phyloP scores from a whole-genome alignment of 2,329 filamentous ascomycete genomes.

The Paraphoma sp. region DNA sequence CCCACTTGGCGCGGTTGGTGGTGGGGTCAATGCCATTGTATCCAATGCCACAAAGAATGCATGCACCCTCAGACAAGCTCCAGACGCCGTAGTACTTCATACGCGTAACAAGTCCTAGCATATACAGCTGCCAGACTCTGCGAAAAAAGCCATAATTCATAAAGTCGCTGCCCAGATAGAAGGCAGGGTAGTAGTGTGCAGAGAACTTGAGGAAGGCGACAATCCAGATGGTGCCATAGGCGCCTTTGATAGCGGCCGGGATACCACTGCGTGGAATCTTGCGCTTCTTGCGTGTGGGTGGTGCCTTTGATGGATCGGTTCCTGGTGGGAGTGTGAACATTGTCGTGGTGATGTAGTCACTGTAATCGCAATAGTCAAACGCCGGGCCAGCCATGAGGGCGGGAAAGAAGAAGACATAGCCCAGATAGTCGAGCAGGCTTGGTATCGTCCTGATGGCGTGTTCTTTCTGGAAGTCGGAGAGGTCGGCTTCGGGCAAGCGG shows the following conservation, averaged over 20 bases:
- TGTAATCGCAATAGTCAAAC: slow-evolving; percentile 94
- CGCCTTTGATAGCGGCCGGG: slow-evolving; percentile 80
- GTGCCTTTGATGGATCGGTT: slow-evolving; percentile 83
- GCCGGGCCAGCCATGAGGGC: slow-evolving; percentile 87
- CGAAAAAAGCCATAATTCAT: slow-evolving; percentile 71
- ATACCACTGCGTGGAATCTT: slow-evolving; percentile 90
- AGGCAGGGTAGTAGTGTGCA: slow-evolving; percentile 67
- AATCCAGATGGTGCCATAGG: slow-evolving; percentile 79
- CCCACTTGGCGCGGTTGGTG: slow-evolving; percentile 87
- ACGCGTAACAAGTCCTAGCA: slow-evolving; percentile 80
- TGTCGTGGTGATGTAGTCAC: slow-evolving; percentile 87
- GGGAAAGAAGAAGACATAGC: slow-evolving; percentile 95
- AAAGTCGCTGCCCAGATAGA: slow-evolving; percentile 71
- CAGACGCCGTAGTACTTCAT: slow-evolving; percentile 98
- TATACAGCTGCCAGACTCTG: slow-evolving; percentile 80
- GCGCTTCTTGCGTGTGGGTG: slow-evolving; percentile 85
- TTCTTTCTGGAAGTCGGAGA: slow-evolving; percentile 88
- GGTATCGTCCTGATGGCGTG: slow-evolving; percentile 79
- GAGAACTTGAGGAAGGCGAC: slow-evolving; percentile 76
- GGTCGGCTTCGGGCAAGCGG: slow-evolving; percentile 74
- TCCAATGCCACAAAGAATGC: slow-evolving; percentile 90
- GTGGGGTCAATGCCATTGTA: slow-evolving; percentile 90
- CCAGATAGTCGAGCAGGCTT: slow-evolving; percentile 77
- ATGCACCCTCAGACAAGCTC: slow-evolving; percentile 90
- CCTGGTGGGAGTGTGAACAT: slow-evolving; percentile 89